Evolutionary conservation across 371 early-diverging fungal genomes (phyloP).

Genomic region (Rhizomucor miehei): DNA sequence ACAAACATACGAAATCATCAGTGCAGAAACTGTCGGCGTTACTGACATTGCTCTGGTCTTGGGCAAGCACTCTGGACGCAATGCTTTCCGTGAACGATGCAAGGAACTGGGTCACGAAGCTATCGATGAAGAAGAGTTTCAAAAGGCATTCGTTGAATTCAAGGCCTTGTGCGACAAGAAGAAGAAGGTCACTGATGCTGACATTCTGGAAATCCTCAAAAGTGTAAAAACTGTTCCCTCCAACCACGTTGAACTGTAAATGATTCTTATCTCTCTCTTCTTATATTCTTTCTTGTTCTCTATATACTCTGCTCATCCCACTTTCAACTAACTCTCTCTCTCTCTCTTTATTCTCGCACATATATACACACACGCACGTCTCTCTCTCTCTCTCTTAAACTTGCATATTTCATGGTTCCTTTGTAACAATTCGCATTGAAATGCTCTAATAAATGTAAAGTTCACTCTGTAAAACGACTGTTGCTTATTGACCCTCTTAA

Average conservation of each 20-base stretch:
- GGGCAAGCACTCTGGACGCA: constrained; percentile 96
- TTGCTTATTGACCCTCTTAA: too few relatives aligned
- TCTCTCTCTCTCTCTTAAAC: too few relatives aligned
- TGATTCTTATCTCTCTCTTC: too few relatives aligned
- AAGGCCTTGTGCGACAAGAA: constrained; percentile 90
- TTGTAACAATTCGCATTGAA: too few relatives aligned
- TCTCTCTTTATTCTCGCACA: too few relatives aligned
- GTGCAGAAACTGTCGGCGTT: constrained; percentile 88
- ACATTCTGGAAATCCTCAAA: constrained; percentile 80
- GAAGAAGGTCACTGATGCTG: constrained; percentile 88
- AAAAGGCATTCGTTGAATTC: constrained; percentile 81
- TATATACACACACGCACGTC: too few relatives aligned
- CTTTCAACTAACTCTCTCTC: too few relatives aligned
- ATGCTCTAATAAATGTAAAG: too few relatives aligned
- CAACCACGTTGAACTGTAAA: constrained; percentile 15
- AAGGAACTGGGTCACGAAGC: constrained; percentile 77
- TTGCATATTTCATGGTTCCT: too few relatives aligned
- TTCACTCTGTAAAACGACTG: too few relatives aligned
- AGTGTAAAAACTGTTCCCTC: constrained; percentile 25
- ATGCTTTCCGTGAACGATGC: constrained; percentile 84
- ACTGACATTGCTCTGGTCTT: constrained; percentile 82
- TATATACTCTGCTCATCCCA: too few relatives aligned
- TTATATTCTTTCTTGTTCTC: too few relatives aligned
- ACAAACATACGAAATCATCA: constrained; percentile 94
- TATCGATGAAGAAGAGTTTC: constrained; percentile 63